These are phyloP conservation scores for Nepenthes mirabilis DNA, from an alignment of 148 eudicot genomes.

Conservation along the genomic window DNA sequence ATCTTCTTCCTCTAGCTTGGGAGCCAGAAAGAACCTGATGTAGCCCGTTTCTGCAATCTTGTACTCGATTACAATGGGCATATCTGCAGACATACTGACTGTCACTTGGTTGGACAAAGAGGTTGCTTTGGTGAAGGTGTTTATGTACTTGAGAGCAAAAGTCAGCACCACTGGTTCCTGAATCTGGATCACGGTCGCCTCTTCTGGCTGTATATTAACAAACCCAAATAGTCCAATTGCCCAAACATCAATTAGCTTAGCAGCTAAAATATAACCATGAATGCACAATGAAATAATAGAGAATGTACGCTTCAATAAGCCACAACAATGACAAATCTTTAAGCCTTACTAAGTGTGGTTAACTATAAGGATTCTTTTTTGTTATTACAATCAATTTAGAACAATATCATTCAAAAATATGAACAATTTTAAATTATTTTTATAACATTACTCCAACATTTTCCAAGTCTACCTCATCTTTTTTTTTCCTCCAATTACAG, in stretches of 20 bases:
- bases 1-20: conserved; percentile 65
- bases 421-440: too few relatives aligned
- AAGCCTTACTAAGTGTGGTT: too few relatives aligned
- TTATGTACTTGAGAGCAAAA: conserved; percentile 58
- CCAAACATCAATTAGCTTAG: background rate
- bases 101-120: conserved; percentile 49
- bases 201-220: conserved; percentile 40
- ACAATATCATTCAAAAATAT: too few relatives aligned
- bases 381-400: too few relatives aligned
- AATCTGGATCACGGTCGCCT: conserved; percentile 43
- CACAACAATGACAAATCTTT: too few relatives aligned
- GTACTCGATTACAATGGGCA: conserved; percentile 61
- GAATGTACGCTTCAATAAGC: too few relatives aligned
- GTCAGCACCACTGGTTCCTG: conserved; percentile 36
- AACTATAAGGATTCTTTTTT: too few relatives aligned
- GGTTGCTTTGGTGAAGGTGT: conserved; percentile 57
- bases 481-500: too few relatives aligned
- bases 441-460: too few relatives aligned
- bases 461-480: too few relatives aligned
- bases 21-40: conserved; percentile 63
- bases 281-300: background rate
- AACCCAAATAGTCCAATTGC: background rate
- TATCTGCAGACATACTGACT: conserved; percentile 46
- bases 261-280: background rate
- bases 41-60: conserved; percentile 67